Base-by-base conservation (phyloP, 192 early-diverging fungal genomes). In the Paraglomus occultum region DNA sequence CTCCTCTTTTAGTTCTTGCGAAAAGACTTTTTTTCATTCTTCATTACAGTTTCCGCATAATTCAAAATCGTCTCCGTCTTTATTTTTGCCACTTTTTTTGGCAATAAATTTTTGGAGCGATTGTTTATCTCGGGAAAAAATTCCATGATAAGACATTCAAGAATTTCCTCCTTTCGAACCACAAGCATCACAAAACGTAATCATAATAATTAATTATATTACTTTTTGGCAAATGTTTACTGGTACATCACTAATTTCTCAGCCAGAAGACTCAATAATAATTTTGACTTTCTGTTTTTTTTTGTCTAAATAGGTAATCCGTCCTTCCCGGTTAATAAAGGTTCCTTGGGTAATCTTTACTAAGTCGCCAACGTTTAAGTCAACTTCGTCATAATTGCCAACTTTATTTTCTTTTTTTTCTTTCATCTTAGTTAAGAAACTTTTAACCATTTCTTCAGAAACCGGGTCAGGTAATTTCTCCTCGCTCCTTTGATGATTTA, bases 221-320 rank as follows among this genome's bases (percentile, higher is more conserved):
- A 57, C 54, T 23, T 57, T 57, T 57, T 57, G 54, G 6, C 54
- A 57, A 57, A 10, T 57, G 4, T 9, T 57, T 4, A 23, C 18
- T 57, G 54, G 54, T 4, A 57, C 18, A 20, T 57, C 18, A 57
- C 18, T 57, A 20, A 57, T 57, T 57, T 57, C 18, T 6, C 18
- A n/a, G 14, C 54, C 54, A 1, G 18, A 10, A 1, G 18, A 23
- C 6, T 57, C 54, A 57, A 57, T 57, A 23, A 10, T 6, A 20
- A 57, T 57, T 10, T 20, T 57, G 10, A 57, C 54, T 57, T 57
- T 57, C 31, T 57, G 54, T 4, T 57, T 57, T n/a, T 57, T 57
- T 57, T 57, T 15, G 18, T 57, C 54, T 11, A 57, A 10, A 10
- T 57, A 23, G 18, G 54, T 20, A 20, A 57, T 57, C 31, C 18